Evolutionary conservation across 2,329 filamentous ascomycete genomes (phyloP).

Genomic region (Phialophora tarda): DNA sequence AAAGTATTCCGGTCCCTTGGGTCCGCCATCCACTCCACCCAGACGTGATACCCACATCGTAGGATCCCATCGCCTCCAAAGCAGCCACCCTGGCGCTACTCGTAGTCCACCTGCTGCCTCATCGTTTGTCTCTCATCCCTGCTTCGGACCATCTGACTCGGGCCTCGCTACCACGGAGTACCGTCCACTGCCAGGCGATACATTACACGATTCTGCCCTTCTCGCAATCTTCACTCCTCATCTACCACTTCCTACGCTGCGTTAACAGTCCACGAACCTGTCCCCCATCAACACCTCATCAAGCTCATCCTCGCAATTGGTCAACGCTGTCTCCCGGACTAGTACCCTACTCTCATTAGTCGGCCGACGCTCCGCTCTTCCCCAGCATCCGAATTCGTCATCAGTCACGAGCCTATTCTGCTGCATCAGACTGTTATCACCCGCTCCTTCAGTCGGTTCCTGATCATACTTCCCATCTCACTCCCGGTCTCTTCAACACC

Average conservation of each 20-base stretch:
- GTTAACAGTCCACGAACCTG: neutral
- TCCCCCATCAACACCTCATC: neutral
- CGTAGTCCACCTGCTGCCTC: constrained; percentile 14
- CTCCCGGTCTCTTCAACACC: constrained; percentile 3
- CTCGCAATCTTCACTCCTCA: constrained; percentile 7
- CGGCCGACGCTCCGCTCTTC: constrained; percentile 37
- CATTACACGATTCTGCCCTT: constrained; percentile 18
- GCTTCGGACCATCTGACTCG: constrained; percentile 19
- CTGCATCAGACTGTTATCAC: constrained; percentile 24
- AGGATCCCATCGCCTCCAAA: constrained; percentile 1
- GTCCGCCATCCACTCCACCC: constrained; percentile 5
- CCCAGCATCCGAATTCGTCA: constrained; percentile 39
- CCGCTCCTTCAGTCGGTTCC: constrained; percentile 1
- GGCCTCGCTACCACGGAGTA: constrained; percentile 7
- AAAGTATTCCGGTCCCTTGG: constrained; percentile 4
- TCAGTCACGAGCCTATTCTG: constrained; percentile 31
- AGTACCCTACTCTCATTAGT: constrained; percentile 36
- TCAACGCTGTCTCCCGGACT: constrained; percentile 1
- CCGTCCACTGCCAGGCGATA: constrained; percentile 13
- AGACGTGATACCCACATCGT: neutral
- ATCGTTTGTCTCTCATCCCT: constrained; percentile 12
- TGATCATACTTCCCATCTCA: neutral
- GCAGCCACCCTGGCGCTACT: constrained; percentile 16
- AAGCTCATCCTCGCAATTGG: neutral
- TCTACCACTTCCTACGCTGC: neutral